Evolutionary conservation across 495 filamentous ascomycete genomes (phyloP), one percentile per base, ranked within the genome.

Genomic region (Annulohypoxylon stygium): DNA sequence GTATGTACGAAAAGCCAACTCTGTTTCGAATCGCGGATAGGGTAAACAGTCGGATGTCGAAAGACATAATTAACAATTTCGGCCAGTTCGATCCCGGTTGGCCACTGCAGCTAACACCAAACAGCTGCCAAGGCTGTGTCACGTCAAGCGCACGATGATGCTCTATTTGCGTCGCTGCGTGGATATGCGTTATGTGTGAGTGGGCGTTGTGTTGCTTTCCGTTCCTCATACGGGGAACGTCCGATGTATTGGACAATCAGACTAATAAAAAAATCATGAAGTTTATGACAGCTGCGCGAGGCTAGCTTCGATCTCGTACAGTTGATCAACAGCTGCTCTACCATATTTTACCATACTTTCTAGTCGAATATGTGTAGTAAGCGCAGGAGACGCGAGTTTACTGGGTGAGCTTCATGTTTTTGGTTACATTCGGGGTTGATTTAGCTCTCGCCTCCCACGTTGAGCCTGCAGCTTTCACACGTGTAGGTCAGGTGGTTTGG

Each of bases 401-500:
- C 30, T 25, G 64, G 67, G 45, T 14, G 47, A 45, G 39, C 41
- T 47, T 57, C 36, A 47, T 75, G 48, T 54, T 30, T 67, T 70
- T 36, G 63, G 72, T 75, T 75, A 68, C 72, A 75, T 75, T 70
- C 63, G 63, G 64, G 67, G 72, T 70, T 51, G 34, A 60, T 41
- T 55, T 70, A 70, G 20, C 51, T 51, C 61, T 70, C 58, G 58
- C 51, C 67, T 75, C 72, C 72, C 72, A 75, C 72, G 72, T 70
- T 75, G 48, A 68, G 58, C 72, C 72, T 75, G 67, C 72, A 75
- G 67, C 72, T 70, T 64, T 75, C 72, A 61, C 72, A 75, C 72
- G 72, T 75, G 72, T 75, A 70, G 63, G 72, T 75, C 72, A 75
- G 72, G 67, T 70, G 72, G 72, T 70, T 67, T 71, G 72, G 72